Conservation (phyloP, 495 filamentous ascomycete species). For the Jackrogersella minutella region DNA sequence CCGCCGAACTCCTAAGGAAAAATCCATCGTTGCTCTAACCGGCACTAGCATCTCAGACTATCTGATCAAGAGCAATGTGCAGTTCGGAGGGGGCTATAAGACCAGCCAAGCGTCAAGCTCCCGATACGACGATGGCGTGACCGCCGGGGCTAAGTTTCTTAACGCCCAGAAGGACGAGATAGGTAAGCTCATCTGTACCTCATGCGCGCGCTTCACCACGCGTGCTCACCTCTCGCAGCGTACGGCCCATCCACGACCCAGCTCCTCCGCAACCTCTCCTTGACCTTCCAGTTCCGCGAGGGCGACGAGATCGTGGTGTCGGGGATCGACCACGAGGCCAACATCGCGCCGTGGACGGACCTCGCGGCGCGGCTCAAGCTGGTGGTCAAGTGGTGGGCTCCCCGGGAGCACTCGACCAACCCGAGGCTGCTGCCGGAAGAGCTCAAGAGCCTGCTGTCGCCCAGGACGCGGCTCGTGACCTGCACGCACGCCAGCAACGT, state of each 20-base stretch:
- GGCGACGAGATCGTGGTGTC: slow-evolving; percentile 72
- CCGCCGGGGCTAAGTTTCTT: slow-evolving; percentile 71
- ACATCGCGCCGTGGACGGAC: slow-evolving; percentile 71
- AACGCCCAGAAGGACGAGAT: slow-evolving; percentile 70
- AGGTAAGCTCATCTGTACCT: slow-evolving; percentile 44
- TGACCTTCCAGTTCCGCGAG: slow-evolving; percentile 62
- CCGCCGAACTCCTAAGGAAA: not conserved
- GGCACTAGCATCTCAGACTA: slow-evolving; percentile 67
- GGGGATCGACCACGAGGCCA: slow-evolving; percentile 75
- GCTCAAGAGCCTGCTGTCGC: slow-evolving; percentile 62
- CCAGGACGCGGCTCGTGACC: slow-evolving; percentile 69
- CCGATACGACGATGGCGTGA: slow-evolving; percentile 62
- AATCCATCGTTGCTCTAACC: not conserved
- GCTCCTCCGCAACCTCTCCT: slow-evolving; percentile 74
- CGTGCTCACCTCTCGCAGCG: slow-evolving; percentile 49
- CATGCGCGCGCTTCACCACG: not conserved
- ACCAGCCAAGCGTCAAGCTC: slow-evolving; percentile 62
- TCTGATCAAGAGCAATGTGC: slow-evolving; percentile 72
- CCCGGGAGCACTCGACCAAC: slow-evolving; percentile 50
- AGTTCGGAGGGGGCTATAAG: slow-evolving; percentile 72
- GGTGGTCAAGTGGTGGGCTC: slow-evolving; percentile 71
- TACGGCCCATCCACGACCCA: slow-evolving; percentile 75
- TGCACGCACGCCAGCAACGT: slow-evolving; percentile 77
- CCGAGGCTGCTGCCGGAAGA: slow-evolving; percentile 62
- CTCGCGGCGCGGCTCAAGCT: slow-evolving; percentile 66